These are phyloP conservation scores for Linnemannia hyalina DNA, from an alignment of 192 early-diverging fungal species.

Conservation along the genomic window DNA sequence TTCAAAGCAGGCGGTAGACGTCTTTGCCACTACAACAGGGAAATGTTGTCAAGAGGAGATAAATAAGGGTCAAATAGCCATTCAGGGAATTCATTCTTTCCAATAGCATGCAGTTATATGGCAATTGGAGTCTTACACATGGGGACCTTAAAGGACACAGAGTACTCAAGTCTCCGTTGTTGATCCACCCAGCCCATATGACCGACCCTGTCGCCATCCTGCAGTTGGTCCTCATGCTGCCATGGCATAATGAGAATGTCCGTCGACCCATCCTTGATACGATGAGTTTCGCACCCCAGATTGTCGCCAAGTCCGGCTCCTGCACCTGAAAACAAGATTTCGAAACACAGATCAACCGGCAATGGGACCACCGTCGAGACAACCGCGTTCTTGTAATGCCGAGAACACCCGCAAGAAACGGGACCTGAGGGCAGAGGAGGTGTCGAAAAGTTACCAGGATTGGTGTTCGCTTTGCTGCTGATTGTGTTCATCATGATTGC, in stretches of 20 bases:
- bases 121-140: conserved; percentile 11
- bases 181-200: neutral
- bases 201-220: neutral
- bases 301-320: conserved; percentile 26
- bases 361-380: conserved; percentile 22
- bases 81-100: neutral
- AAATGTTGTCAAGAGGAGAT: neutral
- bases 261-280: conserved; percentile 29
- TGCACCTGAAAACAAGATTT: conserved; percentile 30
- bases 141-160: conserved; percentile 35
- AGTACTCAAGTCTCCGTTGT: conserved; percentile 33
- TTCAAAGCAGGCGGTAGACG: conserved; percentile 36
- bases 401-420: conserved; percentile 24
- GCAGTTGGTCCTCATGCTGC: conserved; percentile 3
- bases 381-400: conserved; percentile 33
- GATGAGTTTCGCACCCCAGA: conserved; percentile 21
- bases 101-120: neutral
- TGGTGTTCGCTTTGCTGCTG: neutral
- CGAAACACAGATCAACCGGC: conserved; percentile 29
- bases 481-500: neutral
- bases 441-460: neutral
- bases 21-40: conserved; percentile 21
- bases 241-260: conserved; percentile 32
- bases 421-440: neutral
- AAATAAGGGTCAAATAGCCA: neutral